phyloP scores from a whole-genome alignment of 257 asterid genomes.

The Craterostigma plantagineum region DNA sequence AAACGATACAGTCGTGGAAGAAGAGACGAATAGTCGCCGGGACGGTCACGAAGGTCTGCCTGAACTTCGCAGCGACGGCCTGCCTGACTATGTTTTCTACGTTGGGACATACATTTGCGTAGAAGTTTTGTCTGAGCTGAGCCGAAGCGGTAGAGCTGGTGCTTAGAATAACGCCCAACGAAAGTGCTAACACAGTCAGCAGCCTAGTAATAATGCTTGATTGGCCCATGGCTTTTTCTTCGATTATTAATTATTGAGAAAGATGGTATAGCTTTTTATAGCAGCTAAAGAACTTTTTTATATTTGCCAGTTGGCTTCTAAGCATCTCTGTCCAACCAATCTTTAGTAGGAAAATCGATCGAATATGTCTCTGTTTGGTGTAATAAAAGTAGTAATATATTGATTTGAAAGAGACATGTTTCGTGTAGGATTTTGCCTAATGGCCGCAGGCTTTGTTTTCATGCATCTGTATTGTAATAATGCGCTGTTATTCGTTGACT shows the following conservation, averaged over 20 bases:
- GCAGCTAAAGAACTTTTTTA: background rate
- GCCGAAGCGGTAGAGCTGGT: slow-evolving; percentile 24
- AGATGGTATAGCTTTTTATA: too few species aligned
- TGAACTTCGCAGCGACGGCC: slow-evolving; percentile 35
- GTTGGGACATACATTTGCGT: slow-evolving; percentile 40
- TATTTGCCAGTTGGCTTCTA: background rate
- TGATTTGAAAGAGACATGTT: too few species aligned
- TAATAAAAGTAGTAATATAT: too few species aligned
- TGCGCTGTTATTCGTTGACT: too few species aligned
- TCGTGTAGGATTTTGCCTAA: too few species aligned
- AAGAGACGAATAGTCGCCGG: slow-evolving; percentile 60
- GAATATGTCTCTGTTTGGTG: too few species aligned
- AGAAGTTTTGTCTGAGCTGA: slow-evolving; percentile 30
- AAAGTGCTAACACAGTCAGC: slow-evolving; percentile 10
- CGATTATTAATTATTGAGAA: background rate
- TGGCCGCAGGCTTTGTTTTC: too few species aligned
- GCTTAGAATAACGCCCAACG: slow-evolving; percentile 12
- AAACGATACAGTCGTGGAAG: slow-evolving; percentile 73
- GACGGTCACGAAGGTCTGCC: slow-evolving; percentile 50
- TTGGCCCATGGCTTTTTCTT: slow-evolving; percentile 23
- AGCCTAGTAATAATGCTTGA: slow-evolving; percentile 8
- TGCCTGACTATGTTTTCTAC: slow-evolving; percentile 45
- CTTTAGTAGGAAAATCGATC: too few species aligned
- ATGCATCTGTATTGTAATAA: too few species aligned
- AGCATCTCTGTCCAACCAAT: too few species aligned